Percentiles rank a stretch among this genome's conserved stretches.
phyloP scores from a whole-genome alignment of 1,284 basidiomycete genomes.

The Xerocomus amazonicus region DNA sequence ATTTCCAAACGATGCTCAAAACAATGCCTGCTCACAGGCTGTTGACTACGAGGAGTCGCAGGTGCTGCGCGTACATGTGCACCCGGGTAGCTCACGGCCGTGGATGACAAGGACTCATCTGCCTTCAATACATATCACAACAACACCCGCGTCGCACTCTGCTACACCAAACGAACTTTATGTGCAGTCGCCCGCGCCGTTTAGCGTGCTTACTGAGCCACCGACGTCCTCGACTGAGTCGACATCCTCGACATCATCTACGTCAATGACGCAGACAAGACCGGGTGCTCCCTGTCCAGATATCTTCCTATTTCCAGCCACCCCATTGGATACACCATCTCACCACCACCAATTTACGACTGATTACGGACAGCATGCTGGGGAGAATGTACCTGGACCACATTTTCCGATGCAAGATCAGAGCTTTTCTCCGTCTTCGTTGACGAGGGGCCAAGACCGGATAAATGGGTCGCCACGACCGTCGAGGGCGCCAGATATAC shows the following conservation, averaged over 20 bases:
- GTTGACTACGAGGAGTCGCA: constrained; percentile 23
- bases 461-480: constrained; percentile 19
- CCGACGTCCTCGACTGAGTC: constrained; percentile 22
- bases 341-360: constrained; percentile 9
- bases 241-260: constrained; percentile 14
- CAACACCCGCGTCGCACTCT: constrained; percentile 5
- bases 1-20: constrained; percentile 12
- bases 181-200: constrained; percentile 23
- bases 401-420: constrained; percentile 8
- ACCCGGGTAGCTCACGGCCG: constrained; percentile 12
- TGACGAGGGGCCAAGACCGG: constrained; percentile 15
- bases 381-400: neutral
- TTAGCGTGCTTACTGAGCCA: constrained; percentile 31
- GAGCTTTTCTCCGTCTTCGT: neutral
- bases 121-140: constrained; percentile 30
- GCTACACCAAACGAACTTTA: neutral
- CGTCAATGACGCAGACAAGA: constrained; percentile 6
- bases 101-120: constrained; percentile 18
- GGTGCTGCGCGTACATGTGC: constrained; percentile 9
- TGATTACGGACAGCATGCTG: constrained; percentile 1
- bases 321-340: constrained; percentile 23
- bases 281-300: constrained; percentile 14
- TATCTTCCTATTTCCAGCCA: constrained; percentile 29
- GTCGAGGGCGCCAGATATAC: constrained; percentile 13
- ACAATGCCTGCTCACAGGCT: constrained; percentile 13